Percentiles rank a stretch among this genome's conserved stretches.
phyloP scores from a whole-genome alignment of 805 yeast species.

The Hanseniaspora jakobsenii region DNA sequence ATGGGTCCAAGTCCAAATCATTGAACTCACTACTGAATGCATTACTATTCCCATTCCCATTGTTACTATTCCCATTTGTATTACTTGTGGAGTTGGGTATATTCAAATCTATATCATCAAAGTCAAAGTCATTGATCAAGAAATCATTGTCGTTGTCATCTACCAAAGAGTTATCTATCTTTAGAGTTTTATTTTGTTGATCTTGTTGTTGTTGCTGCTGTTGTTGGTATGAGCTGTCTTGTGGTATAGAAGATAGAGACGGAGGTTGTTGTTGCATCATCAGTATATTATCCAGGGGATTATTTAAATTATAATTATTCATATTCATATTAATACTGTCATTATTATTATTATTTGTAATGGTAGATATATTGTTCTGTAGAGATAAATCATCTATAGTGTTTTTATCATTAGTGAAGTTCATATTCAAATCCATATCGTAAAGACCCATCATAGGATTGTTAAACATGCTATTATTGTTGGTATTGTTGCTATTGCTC shows the following conservation, averaged over 20 bases:
- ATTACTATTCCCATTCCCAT: too few relatives aligned
- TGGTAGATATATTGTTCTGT: too few relatives aligned
- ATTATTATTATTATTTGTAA: constrained; percentile 6
- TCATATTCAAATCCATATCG: constrained; percentile 13
- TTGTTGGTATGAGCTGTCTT: background rate
- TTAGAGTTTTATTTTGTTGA: too few relatives aligned
- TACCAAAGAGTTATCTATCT: constrained; percentile 8
- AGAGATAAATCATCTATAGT: constrained; percentile 7
- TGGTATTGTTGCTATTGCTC: constrained; percentile 17
- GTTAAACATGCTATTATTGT: constrained; percentile 5
- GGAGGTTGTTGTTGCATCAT: too few relatives aligned
- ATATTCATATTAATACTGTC: too few relatives aligned
- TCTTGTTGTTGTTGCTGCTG: constrained; percentile 3
- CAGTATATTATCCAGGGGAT: too few relatives aligned
- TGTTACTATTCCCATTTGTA: too few relatives aligned
- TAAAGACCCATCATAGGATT: constrained; percentile 5
- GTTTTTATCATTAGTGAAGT: constrained; percentile 8
- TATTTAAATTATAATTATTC: too few relatives aligned
- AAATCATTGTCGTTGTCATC: constrained; percentile 19
- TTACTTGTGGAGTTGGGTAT: too few relatives aligned
- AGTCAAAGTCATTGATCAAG: constrained; percentile 20
- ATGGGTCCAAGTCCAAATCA: constrained; percentile 29
- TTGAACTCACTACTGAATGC: constrained; percentile 22
- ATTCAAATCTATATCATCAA: constrained; percentile 19
- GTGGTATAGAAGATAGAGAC: too few relatives aligned